Conservation (phyloP, 257 asterid species). For the Ilex aquifolium region DNA sequence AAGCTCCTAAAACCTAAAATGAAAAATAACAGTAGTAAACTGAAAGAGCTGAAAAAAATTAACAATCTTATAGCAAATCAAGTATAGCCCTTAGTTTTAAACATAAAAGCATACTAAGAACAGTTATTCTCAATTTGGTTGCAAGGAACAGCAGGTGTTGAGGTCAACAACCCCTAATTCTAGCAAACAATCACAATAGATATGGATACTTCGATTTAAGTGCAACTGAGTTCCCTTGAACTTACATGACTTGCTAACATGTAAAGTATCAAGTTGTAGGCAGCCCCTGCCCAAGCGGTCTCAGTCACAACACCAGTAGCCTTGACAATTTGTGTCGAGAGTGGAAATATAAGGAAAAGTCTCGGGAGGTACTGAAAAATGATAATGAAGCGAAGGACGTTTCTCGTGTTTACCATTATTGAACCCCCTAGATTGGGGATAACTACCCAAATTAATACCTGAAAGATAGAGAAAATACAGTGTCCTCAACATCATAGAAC, state of each 20-base stretch:
- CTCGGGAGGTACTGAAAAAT: conserved; percentile 84
- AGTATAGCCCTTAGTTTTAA: too few relatives aligned
- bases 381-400: conserved; percentile 76
- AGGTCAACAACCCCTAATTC: too few relatives aligned
- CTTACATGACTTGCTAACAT: conserved; percentile 99
- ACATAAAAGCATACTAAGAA: too few relatives aligned
- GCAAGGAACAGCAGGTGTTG: too few relatives aligned
- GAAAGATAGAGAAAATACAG: neutral
- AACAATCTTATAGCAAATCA: too few relatives aligned
- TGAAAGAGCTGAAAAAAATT: too few relatives aligned
- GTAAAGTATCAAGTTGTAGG: conserved; percentile 90
- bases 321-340: conserved; percentile 80
- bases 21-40: too few relatives aligned
- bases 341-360: conserved; percentile 72
- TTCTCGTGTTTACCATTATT: conserved; percentile 74
- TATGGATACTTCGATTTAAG: too few relatives aligned
- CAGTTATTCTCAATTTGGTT: too few relatives aligned
- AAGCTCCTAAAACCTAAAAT: conserved; percentile 81
- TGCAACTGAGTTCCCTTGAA: neutral
- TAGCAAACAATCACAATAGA: too few relatives aligned
- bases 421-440: conserved; percentile 73
- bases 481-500: neutral
- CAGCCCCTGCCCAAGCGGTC: conserved; percentile 99
- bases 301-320: conserved; percentile 94
- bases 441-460: conserved; percentile 31